Percentiles rank a stretch among this genome's conserved stretches.
phyloP scores from a whole-genome alignment of 495 filamentous ascomycete species.

The Penicillium cataractarum region DNA sequence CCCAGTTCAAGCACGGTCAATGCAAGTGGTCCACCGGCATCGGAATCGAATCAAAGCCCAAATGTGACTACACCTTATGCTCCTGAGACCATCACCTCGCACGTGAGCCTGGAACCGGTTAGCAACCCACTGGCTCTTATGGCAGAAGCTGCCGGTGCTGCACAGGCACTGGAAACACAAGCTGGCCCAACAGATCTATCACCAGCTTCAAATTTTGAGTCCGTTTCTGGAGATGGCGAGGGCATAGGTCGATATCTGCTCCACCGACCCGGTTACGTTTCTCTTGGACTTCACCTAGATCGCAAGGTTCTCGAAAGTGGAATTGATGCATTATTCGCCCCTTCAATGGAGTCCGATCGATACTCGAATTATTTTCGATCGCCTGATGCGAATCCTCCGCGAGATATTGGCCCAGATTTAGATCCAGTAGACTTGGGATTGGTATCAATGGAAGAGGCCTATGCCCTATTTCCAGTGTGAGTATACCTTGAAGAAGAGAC shows the following conservation, averaged over 20 bases:
- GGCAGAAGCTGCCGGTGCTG: slow-evolving; percentile 29
- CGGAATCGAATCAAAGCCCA: background rate
- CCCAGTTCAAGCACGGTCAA: background rate
- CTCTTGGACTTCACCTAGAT: slow-evolving; percentile 26
- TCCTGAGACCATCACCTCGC: background rate
- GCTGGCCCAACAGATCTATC: background rate
- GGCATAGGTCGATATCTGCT: slow-evolving; percentile 16
- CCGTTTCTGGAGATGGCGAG: background rate
- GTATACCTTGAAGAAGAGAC: slow-evolving; percentile 6
- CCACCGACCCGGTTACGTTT: slow-evolving; percentile 24
- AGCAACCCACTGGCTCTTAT: slow-evolving; percentile 33
- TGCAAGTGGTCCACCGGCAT: background rate
- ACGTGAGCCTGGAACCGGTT: slow-evolving; percentile 20
- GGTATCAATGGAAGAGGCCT: slow-evolving; percentile 57
- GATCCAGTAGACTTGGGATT: slow-evolving; percentile 67
- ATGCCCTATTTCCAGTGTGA: slow-evolving; percentile 60
- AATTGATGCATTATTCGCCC: slow-evolving; percentile 19
- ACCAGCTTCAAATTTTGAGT: background rate
- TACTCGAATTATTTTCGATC: slow-evolving; percentile 28
- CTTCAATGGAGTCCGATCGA: background rate
- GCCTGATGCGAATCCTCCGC: background rate
- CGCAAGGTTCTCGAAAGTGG: slow-evolving; percentile 21
- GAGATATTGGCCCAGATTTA: slow-evolving; percentile 58
- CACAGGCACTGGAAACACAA: slow-evolving; percentile 18
- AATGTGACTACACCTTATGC: background rate